Evolutionary conservation across 345 rosid species (phyloP).

Genomic region (Salix purpurea): DNA sequence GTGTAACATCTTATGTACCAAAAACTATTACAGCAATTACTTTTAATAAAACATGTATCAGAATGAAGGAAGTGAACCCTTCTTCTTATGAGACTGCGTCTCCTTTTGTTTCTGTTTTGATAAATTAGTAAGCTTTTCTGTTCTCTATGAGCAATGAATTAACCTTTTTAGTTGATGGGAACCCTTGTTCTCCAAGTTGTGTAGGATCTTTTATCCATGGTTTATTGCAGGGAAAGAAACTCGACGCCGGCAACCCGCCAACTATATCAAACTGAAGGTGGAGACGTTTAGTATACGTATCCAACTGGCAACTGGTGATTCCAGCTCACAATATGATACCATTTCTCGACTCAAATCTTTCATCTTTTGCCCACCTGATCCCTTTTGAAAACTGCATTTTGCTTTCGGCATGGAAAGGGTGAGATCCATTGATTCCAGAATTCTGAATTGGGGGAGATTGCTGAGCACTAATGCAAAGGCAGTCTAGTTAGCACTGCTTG

Average conservation of each 20-base stretch:
- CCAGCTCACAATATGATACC: background rate
- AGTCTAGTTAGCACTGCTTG: background rate
- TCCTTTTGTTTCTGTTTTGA: background rate
- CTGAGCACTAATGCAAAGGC: conserved; percentile 29
- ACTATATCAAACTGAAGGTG: background rate
- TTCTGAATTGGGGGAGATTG: conserved; percentile 5
- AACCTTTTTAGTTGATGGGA: background rate
- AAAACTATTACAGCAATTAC: conserved; percentile 9
- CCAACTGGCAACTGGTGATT: background rate
- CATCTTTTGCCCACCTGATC: background rate
- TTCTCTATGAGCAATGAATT: background rate
- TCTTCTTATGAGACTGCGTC: background rate
- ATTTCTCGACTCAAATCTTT: background rate
- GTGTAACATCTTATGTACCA: conserved; percentile 17
- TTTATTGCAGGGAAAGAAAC: background rate
- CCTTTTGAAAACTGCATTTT: background rate
- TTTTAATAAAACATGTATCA: background rate
- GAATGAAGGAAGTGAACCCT: background rate
- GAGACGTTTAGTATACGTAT: background rate
- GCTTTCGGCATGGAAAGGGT: conserved; percentile 25
- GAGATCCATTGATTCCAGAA: conserved; percentile 15
- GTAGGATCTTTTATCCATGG: background rate
- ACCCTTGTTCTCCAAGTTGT: background rate
- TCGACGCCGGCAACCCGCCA: background rate
- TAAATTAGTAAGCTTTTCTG: background rate